These are phyloP conservation scores for Mycosarcoma maydis DNA, from an alignment of 1,284 basidiomycete species.

Conservation along the genomic window DNA sequence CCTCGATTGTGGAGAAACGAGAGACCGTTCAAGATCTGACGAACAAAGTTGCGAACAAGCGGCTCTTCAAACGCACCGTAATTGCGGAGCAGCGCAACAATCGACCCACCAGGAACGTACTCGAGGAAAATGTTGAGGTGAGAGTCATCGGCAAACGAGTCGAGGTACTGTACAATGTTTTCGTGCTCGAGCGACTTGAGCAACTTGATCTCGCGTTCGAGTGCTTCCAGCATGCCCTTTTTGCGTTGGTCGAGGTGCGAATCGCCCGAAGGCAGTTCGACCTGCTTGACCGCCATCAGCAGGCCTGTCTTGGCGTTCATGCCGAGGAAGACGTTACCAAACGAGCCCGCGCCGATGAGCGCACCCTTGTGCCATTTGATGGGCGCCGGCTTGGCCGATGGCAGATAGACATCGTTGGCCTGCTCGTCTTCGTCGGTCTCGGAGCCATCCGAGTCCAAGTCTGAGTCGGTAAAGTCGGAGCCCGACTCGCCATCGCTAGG, in stretches of 20 bases:
- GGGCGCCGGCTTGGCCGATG: constrained; percentile 68
- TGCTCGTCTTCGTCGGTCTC: constrained; percentile 33
- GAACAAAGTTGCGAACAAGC: constrained; percentile 90
- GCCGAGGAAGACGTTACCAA: constrained; percentile 75
- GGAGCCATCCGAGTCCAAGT: constrained; percentile 26
- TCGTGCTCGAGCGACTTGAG: constrained; percentile 93
- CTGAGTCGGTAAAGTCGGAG: constrained; percentile 45
- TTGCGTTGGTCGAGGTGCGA: constrained; percentile 91
- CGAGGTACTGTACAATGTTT: constrained; percentile 95
- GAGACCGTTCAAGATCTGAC: constrained; percentile 90
- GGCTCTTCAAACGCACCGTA: constrained; percentile 97
- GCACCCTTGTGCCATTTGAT: constrained; percentile 99
- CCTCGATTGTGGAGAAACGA: constrained; percentile 91
- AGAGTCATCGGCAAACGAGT: constrained; percentile 60
- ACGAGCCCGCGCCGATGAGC: constrained; percentile 86
- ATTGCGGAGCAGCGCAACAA: constrained; percentile 87
- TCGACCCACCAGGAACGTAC: constrained; percentile 97
- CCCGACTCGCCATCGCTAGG: constrained; percentile 43
- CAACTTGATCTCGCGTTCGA: constrained; percentile 95
- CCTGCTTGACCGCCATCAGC: constrained; percentile 99
- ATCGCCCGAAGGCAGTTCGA: constrained; percentile 87
- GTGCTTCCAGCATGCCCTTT: constrained; percentile 90
- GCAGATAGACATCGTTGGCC: constrained; percentile 11
- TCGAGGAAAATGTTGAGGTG: constrained; percentile 98
- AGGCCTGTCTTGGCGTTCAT: constrained; percentile 94